phyloP scores from a whole-genome alignment of 805 yeast species.

The Kodamaea sagamina region DNA sequence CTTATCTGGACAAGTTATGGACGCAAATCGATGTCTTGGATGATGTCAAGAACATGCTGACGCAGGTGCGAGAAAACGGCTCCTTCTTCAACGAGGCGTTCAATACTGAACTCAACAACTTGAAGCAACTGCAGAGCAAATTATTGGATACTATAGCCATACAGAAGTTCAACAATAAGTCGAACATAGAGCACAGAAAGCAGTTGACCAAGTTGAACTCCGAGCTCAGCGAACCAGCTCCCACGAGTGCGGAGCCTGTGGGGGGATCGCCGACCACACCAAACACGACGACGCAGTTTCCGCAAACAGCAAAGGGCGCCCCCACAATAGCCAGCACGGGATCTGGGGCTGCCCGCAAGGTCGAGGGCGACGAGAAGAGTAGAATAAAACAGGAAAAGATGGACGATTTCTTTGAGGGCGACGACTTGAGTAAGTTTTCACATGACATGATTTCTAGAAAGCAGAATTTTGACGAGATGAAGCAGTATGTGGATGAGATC shows the following conservation, averaged over 20 bases:
- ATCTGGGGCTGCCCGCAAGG: background rate
- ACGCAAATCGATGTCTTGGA: conserved; percentile 84
- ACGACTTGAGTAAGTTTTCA: conserved; percentile 14
- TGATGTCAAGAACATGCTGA: conserved; percentile 67
- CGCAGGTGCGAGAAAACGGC: conserved; percentile 42
- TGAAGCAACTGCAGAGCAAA: conserved; percentile 56
- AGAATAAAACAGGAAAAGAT: conserved; percentile 23
- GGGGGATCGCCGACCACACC: conserved; percentile 9
- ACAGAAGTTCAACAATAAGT: conserved; percentile 30
- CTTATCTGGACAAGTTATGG: conserved; percentile 79
- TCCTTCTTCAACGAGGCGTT: conserved; percentile 56
- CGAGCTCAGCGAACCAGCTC: conserved; percentile 4
- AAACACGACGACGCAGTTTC: conserved; percentile 13
- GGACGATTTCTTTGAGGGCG: conserved; percentile 27
- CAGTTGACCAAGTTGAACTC: conserved; percentile 9
- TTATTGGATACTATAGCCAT: conserved; percentile 36
- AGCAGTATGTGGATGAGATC: conserved; percentile 51
- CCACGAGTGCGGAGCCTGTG: background rate
- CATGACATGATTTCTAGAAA: conserved; percentile 42
- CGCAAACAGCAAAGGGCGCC: conserved; percentile 20
- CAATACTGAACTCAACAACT: conserved; percentile 48
- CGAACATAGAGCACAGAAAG: conserved; percentile 17
- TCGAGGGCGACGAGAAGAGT: conserved; percentile 16
- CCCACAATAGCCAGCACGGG: conserved; percentile 11
- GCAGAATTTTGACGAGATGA: conserved; percentile 54